Evolutionary conservation across 2,329 filamentous ascomycete genomes (phyloP), one percentile per base, ranked within the genome.

Genomic region (Alternaria arbusti): DNA sequence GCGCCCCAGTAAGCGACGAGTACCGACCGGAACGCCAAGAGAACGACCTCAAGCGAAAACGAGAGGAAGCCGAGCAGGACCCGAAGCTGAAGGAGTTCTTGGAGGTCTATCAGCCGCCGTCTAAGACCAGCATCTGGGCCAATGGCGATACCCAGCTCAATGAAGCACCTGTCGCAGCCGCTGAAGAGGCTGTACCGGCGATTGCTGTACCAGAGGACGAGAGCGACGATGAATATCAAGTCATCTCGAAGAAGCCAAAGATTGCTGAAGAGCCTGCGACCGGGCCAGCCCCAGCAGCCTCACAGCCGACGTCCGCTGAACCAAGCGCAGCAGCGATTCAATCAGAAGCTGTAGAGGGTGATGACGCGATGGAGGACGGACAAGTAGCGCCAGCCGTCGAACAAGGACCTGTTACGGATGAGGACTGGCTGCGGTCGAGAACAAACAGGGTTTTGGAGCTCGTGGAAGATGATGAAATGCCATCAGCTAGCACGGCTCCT

Each of bases 391-490:
- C 67, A 45, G 54, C 70, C 22, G 74, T 75, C 52, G 73, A 78
- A 23, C 75, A 75, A 32, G 78, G 79, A 49, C 82, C 83, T 54
- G 84, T 89, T 4, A 90, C 91, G 22, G 94, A 97, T 81, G 89
- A 90, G 64, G 94, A 98, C 80, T 99, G 96, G 96, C 85, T 97
- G 70, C 89, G 95, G 61, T 95, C 92, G 66, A 89, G 92, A 70
- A 98, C 94, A 13, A 97, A 90, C 81, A 88, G 95, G 72, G 83
- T 97, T 52, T 85, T 97, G 54, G 96, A 95, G 78, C 84, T 98
- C 26, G 85, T 94, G 57, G 93, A 97, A 72, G 91, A 93, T 46
- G 90, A 90, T 63, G 88, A 91, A 63, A 79, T 80, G 1, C 62
- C 65, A 17, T n/a, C 52, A n/a, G 36, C 36, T 8, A 32, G 40